phyloP scores from a whole-genome alignment of 495 filamentous ascomycete species.

The Xylaria nigripes region DNA sequence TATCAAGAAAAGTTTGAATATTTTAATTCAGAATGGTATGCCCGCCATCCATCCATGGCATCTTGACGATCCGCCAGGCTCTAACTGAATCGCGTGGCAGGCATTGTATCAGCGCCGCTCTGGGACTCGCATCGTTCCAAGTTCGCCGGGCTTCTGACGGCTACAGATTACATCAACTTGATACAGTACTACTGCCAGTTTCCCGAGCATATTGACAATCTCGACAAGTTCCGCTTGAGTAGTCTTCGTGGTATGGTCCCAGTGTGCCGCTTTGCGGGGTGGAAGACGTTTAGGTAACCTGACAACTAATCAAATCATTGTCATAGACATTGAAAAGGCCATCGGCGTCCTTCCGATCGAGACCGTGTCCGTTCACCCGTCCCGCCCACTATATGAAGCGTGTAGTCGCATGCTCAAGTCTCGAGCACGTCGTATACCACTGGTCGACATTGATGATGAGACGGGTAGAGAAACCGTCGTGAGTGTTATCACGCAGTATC shows the following conservation, averaged over 20 bases:
- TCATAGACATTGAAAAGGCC: constrained; percentile 82
- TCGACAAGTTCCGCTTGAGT: constrained; percentile 91
- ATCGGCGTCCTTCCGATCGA: constrained; percentile 87
- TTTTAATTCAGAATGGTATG: constrained; percentile 92
- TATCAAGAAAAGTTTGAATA: constrained; percentile 94
- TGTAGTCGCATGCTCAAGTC: constrained; percentile 91
- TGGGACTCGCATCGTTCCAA: constrained; percentile 94
- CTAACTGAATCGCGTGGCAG: constrained; percentile 38
- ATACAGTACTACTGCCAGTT: constrained; percentile 99
- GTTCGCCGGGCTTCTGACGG: constrained; percentile 90
- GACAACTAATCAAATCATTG: background rate
- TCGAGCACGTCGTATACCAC: constrained; percentile 82
- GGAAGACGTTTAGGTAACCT: background rate
- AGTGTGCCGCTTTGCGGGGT: background rate
- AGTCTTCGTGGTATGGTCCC: constrained; percentile 72
- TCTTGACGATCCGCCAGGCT: background rate
- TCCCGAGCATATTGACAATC: constrained; percentile 75
- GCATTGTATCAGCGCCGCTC: constrained; percentile 94
- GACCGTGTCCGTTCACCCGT: constrained; percentile 89
- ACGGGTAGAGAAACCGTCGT: constrained; percentile 88
- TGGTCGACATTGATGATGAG: constrained; percentile 93
- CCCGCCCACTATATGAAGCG: constrained; percentile 85
- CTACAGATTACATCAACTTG: constrained; percentile 96
- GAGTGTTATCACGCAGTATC: constrained; percentile 94
- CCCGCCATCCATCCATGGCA: background rate